Evolutionary conservation across 257 asterid genomes (phyloP).

Genomic region (Craterostigma plantagineum): DNA sequence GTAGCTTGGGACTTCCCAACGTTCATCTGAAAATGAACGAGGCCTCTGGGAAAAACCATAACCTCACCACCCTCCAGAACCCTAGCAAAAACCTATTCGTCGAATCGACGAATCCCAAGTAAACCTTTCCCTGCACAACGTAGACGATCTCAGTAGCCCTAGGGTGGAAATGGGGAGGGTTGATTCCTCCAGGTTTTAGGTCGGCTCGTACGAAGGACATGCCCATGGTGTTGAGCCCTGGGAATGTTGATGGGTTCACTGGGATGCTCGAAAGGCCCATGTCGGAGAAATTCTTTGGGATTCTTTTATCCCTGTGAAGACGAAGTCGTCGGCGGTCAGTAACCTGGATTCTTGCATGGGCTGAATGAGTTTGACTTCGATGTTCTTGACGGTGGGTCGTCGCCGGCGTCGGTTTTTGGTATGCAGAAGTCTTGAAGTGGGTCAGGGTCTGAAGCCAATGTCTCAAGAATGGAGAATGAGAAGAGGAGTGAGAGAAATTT

Average conservation of each 20-base stretch:
- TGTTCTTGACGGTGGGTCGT: too few relatives aligned
- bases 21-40: slow-evolving; percentile 73
- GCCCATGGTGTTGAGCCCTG: slow-evolving; percentile 64
- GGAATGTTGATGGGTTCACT: slow-evolving; percentile 36
- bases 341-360: slow-evolving; percentile 62
- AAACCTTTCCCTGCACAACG: slow-evolving; percentile 52
- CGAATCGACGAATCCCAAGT: slow-evolving; percentile 67
- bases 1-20: slow-evolving; percentile 36
- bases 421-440: slow-evolving; percentile 56
- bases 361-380: too few relatives aligned
- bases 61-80: slow-evolving; percentile 66
- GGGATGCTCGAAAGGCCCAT: slow-evolving; percentile 53
- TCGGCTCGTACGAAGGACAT: slow-evolving; percentile 63
- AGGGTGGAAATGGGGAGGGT: slow-evolving; percentile 67
- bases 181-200: slow-evolving; percentile 40
- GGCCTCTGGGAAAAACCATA: slow-evolving; percentile 64
- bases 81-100: slow-evolving; percentile 37
- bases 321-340: slow-evolving; percentile 48
- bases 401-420: slow-evolving; percentile 27
- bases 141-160: slow-evolving; percentile 60
- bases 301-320: slow-evolving; percentile 35
- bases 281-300: slow-evolving; percentile 14
- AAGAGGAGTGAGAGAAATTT: too few relatives aligned
- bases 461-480: too few relatives aligned
- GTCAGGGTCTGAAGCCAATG: slow-evolving; percentile 45